A percentile compares a stretch with the other conserved stretches of the same genome.
phyloP scores from a whole-genome alignment of 2,329 filamentous ascomycete genomes.

The Acarospora socialis region DNA sequence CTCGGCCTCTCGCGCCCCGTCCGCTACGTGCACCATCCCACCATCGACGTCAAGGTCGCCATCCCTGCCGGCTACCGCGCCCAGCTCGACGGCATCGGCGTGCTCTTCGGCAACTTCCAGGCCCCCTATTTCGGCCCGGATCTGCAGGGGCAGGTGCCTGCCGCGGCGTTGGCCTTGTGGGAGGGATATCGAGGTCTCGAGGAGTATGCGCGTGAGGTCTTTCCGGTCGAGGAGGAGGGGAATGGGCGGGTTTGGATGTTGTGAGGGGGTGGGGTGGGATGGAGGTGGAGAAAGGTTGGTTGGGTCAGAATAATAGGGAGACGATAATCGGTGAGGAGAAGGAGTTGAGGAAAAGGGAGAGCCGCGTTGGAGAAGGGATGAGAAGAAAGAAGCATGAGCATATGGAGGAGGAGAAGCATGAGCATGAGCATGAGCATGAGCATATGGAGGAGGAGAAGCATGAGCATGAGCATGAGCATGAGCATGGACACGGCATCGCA shows the following conservation, averaged over 20 bases:
- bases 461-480: too few species aligned
- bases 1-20: constrained; percentile 66
- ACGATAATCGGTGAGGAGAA: too few species aligned
- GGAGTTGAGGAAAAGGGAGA: too few species aligned
- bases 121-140: constrained; percentile 48
- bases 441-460: too few species aligned
- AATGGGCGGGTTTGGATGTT: constrained; percentile 96
- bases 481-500: too few species aligned
- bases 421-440: too few species aligned
- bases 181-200: constrained; percentile 81
- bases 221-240: constrained; percentile 83
- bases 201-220: constrained; percentile 89
- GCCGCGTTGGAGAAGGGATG: too few species aligned
- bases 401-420: too few species aligned
- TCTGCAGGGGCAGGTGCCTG: constrained; percentile 42
- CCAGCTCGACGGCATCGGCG: constrained; percentile 57
- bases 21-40: constrained; percentile 57
- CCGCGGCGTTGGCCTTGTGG: constrained; percentile 70
- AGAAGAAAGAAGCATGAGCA: too few species aligned
- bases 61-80: constrained; percentile 79
- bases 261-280: too few species aligned
- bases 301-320: too few species aligned
- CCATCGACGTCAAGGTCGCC: constrained; percentile 68
- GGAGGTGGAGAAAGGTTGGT: too few species aligned
- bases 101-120: constrained; percentile 43